A percentile compares a stretch with the other conserved stretches of the same genome.
These are phyloP conservation scores for Aspergillus sclerotioniger DNA, from an alignment of 495 filamentous ascomycete genomes.

Conservation along the genomic window DNA sequence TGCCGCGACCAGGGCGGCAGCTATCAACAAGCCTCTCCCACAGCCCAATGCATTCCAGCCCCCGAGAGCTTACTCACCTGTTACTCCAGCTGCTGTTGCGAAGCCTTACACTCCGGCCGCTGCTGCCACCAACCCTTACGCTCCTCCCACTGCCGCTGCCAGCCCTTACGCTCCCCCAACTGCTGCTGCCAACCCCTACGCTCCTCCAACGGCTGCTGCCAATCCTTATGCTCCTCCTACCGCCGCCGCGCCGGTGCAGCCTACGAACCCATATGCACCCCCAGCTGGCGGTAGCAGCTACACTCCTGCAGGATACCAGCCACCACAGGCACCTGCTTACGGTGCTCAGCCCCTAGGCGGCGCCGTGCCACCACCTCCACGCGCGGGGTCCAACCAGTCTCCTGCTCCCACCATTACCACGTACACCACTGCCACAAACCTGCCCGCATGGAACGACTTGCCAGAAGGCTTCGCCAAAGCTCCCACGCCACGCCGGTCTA, in stretches of 20 bases:
- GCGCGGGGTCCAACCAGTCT: conserved; percentile 52
- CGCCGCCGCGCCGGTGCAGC: conserved; percentile 32
- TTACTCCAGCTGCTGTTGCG: conserved; percentile 25
- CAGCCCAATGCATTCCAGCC: conserved; percentile 41
- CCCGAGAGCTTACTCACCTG: conserved; percentile 37
- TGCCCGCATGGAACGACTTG: conserved; percentile 90
- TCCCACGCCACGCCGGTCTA: conserved; percentile 64
- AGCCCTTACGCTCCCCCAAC: conserved; percentile 39
- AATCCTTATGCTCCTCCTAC: conserved; percentile 63
- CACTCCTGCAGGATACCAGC: conserved; percentile 47
- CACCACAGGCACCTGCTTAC: conserved; percentile 45
- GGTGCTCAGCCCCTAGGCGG: conserved; percentile 38
- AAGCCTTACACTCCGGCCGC: conserved; percentile 29
- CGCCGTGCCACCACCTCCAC: conserved; percentile 57
- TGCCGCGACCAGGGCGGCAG: conserved; percentile 21
- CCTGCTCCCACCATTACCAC: conserved; percentile 54
- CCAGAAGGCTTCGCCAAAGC: conserved; percentile 78
- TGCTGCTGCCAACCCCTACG: conserved; percentile 31
- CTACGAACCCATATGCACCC: conserved; percentile 65
- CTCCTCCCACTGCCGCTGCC: conserved; percentile 26
- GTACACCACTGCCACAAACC: conserved; percentile 67
- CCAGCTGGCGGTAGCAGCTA: conserved; percentile 36
- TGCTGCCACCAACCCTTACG: conserved; percentile 15
- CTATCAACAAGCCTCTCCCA: conserved; percentile 36
- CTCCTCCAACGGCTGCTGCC: conserved; percentile 32